These are phyloP conservation scores for Nadsonia starkeyi-henricii DNA, from an alignment of 1,139 yeast species.

Conservation along the genomic window DNA sequence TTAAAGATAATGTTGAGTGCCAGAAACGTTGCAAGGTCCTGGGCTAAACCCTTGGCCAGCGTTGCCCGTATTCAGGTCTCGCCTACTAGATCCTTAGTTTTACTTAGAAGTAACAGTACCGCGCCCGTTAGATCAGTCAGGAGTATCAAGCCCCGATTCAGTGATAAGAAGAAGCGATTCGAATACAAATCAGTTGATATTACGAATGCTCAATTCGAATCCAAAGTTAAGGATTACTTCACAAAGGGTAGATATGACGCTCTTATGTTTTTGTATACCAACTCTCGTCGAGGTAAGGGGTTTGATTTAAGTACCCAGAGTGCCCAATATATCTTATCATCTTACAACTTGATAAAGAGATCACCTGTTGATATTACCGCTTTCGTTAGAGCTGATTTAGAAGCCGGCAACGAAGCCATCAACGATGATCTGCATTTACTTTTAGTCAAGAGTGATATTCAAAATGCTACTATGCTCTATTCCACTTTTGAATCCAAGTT, in stretches of 20 bases:
- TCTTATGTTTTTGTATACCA: not conserved
- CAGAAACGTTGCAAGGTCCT: not conserved
- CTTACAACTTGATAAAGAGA: not conserved
- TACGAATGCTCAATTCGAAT: not conserved
- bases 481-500: not conserved
- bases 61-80: not conserved
- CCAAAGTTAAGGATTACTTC: not conserved
- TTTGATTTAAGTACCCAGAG: not conserved
- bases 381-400: not conserved
- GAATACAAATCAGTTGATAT: not conserved
- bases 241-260: not conserved
- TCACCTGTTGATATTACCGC: not conserved
- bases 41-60: not conserved
- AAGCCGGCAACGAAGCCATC: not conserved
- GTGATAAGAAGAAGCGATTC: not conserved
- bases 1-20: not conserved
- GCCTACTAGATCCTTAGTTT: not conserved
- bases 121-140: not conserved
- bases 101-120: not conserved
- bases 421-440: not conserved
- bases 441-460: not conserved
- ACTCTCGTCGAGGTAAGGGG: not conserved
- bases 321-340: not conserved
- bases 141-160: not conserved
- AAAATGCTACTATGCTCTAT: not conserved